phyloP scores from a whole-genome alignment of 1,139 yeast species.

The Arxiozyma slooffiae region DNA sequence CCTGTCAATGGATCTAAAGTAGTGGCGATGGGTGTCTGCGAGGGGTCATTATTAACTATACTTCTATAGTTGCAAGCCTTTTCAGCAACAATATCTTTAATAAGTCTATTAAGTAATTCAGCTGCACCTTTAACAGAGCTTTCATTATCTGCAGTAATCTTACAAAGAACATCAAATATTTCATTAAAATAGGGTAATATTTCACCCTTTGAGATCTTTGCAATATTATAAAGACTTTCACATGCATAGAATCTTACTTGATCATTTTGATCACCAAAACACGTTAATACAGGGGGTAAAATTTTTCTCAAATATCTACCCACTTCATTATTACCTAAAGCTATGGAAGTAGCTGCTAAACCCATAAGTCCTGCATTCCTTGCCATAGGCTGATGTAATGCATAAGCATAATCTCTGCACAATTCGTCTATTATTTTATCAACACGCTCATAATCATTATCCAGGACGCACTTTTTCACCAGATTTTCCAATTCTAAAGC shows the following conservation, averaged over 20 bases:
- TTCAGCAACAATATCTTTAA: conserved; percentile 92
- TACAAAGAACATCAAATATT: conserved; percentile 84
- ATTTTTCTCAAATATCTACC: conserved; percentile 72
- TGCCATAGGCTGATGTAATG: conserved; percentile 67
- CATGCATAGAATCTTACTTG: conserved; percentile 95
- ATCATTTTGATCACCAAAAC: conserved; percentile 95
- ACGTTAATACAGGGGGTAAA: conserved; percentile 86
- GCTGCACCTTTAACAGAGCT: conserved; percentile 93
- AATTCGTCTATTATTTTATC: conserved; percentile 58
- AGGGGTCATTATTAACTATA: conserved; percentile 51
- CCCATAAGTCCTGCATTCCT: conserved; percentile 72
- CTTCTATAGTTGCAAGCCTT: conserved; percentile 87
- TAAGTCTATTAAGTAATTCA: conserved; percentile 77
- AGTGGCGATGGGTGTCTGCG: conserved; percentile 38
- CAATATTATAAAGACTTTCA: conserved; percentile 89
- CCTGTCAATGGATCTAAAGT: conserved; percentile 37
- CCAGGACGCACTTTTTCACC: conserved; percentile 60
- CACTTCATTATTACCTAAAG: conserved; percentile 62
- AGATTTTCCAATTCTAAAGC: conserved; percentile 82
- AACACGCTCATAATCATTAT: conserved; percentile 60
- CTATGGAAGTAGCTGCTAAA: conserved; percentile 68
- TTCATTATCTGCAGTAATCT: conserved; percentile 84
- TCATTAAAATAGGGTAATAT: conserved; percentile 85
- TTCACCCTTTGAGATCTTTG: conserved; percentile 95
- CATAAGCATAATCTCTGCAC: conserved; percentile 62